Base-by-base conservation (phyloP, 352 stramenopile species). In the Phytophthora pseudosyringae region DNA sequence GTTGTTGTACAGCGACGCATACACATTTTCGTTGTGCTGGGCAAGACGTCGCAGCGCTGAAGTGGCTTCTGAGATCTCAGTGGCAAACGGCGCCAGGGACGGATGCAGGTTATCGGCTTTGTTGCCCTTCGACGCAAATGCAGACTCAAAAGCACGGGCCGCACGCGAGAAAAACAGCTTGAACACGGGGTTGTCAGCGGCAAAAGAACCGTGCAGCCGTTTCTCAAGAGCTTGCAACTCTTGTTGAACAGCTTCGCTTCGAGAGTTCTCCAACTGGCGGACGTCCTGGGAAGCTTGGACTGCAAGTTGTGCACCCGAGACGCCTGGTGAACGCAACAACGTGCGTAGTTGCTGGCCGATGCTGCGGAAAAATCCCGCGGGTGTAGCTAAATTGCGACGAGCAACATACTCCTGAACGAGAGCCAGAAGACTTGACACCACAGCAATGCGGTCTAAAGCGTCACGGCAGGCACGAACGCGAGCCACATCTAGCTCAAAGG, bases 1-100 rank as follows among this genome's bases (percentile, higher is more conserved):
- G 38, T 16, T 47, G 57, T 91, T 94, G 79, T 94, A 94, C 26
- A 86, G 62, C 8, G 76, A 59, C 29, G 72, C 83, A 44, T 91
- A 75, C 15, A 91, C 81, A 9, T 48, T 71, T 50, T 92, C 80
- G 41, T 94, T 94, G 72, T 90, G 85, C 59, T 80, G 75, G n/a
- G 70, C 76, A 15, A 94, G 65, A 33, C 72, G 75, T 32, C 56
- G 68, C 32, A 90, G 54, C 25, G 54, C 53, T 11, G 32, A 28
- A 15, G 61, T 78, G 11, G 81, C 32, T 29, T 72, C 71, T 10
- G 47, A 53, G 11, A 93, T 69, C 18, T 91, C 78, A 0, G 41
- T 28, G 1, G 73, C 73, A 52, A 90, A 90, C 9, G 77, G 69
- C 8, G 65, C 53, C 18, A 93, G 65, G 21, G 85, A 90, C 10